phyloP scores from a whole-genome alignment of 2,329 filamentous ascomycete genomes.

The Fusarium drepaniforme region DNA sequence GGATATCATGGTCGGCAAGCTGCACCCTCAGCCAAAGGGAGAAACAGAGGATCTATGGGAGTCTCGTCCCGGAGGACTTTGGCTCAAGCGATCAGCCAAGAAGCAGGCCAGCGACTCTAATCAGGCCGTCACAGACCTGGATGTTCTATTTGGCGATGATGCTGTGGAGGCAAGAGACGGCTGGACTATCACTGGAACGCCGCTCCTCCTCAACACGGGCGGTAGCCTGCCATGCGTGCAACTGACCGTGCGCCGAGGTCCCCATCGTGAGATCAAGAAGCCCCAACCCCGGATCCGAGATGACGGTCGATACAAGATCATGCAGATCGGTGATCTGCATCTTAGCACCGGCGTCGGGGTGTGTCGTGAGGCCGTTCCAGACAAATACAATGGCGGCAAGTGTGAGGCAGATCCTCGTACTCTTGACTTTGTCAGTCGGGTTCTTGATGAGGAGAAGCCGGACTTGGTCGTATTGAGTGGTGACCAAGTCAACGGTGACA shows the following conservation, averaged over 20 bases:
- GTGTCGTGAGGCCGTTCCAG: conserved; percentile 89
- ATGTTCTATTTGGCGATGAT: conserved; percentile 90
- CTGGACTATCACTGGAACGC: conserved; percentile 83
- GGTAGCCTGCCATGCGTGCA: conserved; percentile 76
- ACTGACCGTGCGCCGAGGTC: conserved; percentile 82
- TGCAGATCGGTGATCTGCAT: conserved; percentile 96
- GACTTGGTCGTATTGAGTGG: conserved; percentile 93
- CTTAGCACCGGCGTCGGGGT: conserved; percentile 88
- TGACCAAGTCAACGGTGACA: conserved; percentile 96
- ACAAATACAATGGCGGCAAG: conserved; percentile 76
- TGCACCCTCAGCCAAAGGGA: conserved; percentile 69
- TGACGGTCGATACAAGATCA: conserved; percentile 95
- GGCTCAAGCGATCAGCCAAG: conserved; percentile 82
- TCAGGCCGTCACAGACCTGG: conserved; percentile 81
- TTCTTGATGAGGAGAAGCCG: conserved; percentile 93
- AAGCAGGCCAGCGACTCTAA: conserved; percentile 81
- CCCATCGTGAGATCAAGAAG: conserved; percentile 72
- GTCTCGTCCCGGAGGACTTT: conserved; percentile 79
- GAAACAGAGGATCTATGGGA: conserved; percentile 79
- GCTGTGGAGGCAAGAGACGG: conserved; percentile 89
- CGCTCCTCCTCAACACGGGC: conserved; percentile 76
- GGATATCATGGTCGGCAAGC: conserved; percentile 80
- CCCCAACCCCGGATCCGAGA: conserved; percentile 83
- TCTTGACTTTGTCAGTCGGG: conserved; percentile 84
- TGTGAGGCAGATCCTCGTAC: conserved; percentile 95